Evolutionary conservation across 1,284 basidiomycete species (phyloP).

Genomic region (Gomphus sp.): DNA sequence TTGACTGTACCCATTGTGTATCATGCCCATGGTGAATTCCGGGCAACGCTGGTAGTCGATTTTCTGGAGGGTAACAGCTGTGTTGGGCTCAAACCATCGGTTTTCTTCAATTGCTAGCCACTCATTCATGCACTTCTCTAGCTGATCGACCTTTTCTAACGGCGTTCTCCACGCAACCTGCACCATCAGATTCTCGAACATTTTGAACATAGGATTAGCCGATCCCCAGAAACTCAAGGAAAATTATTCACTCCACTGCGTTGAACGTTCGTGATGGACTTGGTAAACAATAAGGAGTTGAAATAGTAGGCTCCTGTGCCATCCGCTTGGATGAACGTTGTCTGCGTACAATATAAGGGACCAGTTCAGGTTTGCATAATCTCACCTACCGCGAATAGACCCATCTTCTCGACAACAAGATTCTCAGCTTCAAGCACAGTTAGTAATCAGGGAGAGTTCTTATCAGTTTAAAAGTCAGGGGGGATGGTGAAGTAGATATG

Average conservation of each 20-base stretch:
- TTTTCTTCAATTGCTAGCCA: slow-evolving; percentile 72
- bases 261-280: slow-evolving; percentile 66
- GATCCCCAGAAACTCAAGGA: background rate
- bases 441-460: background rate
- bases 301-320: slow-evolving; percentile 72
- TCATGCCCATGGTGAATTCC: slow-evolving; percentile 57
- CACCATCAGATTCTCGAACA: slow-evolving; percentile 54
- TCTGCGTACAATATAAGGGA: slow-evolving; percentile 25
- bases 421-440: slow-evolving; percentile 39
- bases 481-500: no score
- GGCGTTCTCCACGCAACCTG: slow-evolving; percentile 70
- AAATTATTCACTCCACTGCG: slow-evolving; percentile 45
- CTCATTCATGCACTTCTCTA: slow-evolving; percentile 55
- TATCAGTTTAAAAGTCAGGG: no score
- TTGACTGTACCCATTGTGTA: slow-evolving; percentile 50
- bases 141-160: slow-evolving; percentile 54
- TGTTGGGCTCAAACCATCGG: slow-evolving; percentile 62
- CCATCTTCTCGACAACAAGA: slow-evolving; percentile 68
- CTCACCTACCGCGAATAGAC: slow-evolving; percentile 51
- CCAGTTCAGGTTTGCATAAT: background rate
- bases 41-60: slow-evolving; percentile 56
- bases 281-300: slow-evolving; percentile 62
- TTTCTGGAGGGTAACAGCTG: slow-evolving; percentile 49
- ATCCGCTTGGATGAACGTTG: slow-evolving; percentile 55
- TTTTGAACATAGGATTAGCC: slow-evolving; percentile 36